Conservation (phyloP, 2,329 filamentous ascomycete species). For the Teratosphaeria zuluensis region DNA sequence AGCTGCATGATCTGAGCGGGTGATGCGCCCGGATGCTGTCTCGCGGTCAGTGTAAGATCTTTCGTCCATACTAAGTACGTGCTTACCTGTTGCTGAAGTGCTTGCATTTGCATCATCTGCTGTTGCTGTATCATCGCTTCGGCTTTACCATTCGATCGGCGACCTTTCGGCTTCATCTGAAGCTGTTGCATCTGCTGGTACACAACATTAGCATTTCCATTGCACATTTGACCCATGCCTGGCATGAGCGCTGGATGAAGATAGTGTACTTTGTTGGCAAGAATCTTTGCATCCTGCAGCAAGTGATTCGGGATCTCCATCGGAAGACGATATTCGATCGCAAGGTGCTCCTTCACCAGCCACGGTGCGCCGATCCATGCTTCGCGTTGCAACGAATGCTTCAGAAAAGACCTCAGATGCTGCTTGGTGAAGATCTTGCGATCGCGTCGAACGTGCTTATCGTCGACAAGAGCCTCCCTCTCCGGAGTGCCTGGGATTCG, state of each 20-base stretch:
- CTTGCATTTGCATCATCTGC: conserved; percentile 14
- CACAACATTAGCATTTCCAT: background rate
- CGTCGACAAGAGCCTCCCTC: conserved; percentile 69
- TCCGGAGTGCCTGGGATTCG: conserved; percentile 54
- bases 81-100: conserved; percentile 10
- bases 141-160: conserved; percentile 12
- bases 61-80: conserved; percentile 12
- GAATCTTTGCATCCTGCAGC: conserved; percentile 62
- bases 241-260: background rate
- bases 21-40: conserved; percentile 30
- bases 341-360: conserved; percentile 82
- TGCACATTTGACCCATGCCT: background rate
- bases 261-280: conserved; percentile 13
- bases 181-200: conserved; percentile 15
- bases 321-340: conserved; percentile 73
- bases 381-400: conserved; percentile 85
- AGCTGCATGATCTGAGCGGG: conserved; percentile 32
- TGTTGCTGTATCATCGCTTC: conserved; percentile 6
- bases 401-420: conserved; percentile 86
- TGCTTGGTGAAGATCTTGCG: conserved; percentile 90
- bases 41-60: conserved; percentile 7
- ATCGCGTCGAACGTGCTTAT: conserved; percentile 74
- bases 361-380: conserved; percentile 94
- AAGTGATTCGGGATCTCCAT: conserved; percentile 77
- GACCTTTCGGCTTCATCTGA: conserved; percentile 9